Conservation (phyloP, 1,139 yeast species). For the Yamadazyma dushanensis region DNA sequence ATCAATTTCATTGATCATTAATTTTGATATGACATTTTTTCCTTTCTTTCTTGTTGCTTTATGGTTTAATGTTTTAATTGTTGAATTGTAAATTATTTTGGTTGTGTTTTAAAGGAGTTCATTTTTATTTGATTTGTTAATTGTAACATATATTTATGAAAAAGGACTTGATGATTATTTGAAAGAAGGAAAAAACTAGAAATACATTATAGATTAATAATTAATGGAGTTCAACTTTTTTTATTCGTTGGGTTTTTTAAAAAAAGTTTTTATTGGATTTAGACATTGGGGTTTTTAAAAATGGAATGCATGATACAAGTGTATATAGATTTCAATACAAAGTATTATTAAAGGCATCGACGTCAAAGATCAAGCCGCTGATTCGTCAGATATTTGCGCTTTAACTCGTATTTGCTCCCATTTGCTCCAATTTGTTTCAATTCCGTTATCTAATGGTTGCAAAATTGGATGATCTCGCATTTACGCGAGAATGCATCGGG, state of each 20-base stretch:
- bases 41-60: slow-evolving; percentile 10
- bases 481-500: slow-evolving; percentile 2
- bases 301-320: slow-evolving; percentile 26
- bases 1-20: slow-evolving; percentile 5
- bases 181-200: slow-evolving; percentile 12
- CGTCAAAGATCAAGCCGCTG: too few species aligned
- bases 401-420: too few species aligned
- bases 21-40: slow-evolving; percentile 10
- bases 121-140: slow-evolving; percentile 12
- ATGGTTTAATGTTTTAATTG: slow-evolving; percentile 6
- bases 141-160: slow-evolving; percentile 3
- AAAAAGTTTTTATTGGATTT: slow-evolving; percentile 30
- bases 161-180: slow-evolving; percentile 2
- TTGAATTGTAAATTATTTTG: slow-evolving; percentile 13
- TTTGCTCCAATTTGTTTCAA: too few species aligned
- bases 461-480: slow-evolving; percentile 8
- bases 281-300: slow-evolving; percentile 39
- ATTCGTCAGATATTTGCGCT: too few species aligned
- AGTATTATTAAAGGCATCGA: slow-evolving; percentile 1
- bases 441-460: too few species aligned
- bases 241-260: slow-evolving; percentile 24
- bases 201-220: slow-evolving; percentile 16
- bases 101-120: slow-evolving; percentile 14
- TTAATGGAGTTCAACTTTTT: slow-evolving; percentile 31
- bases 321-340: slow-evolving; percentile 17